phyloP scores from a whole-genome alignment of 2,329 filamentous ascomycete genomes.

The Acrodontium crateriforme region DNA sequence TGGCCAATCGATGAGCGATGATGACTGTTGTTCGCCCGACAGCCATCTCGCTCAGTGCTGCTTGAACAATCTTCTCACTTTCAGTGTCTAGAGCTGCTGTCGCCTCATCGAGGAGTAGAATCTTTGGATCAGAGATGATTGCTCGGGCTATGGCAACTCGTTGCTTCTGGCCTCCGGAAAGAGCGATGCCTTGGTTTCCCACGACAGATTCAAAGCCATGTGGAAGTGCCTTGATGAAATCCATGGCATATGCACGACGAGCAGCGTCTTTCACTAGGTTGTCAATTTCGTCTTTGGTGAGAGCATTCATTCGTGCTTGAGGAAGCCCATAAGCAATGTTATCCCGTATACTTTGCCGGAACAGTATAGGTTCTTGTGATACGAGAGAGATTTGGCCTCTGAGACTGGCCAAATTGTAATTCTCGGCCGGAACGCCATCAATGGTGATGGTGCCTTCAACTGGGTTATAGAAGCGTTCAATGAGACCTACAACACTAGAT shows the following conservation, averaged over 20 bases:
- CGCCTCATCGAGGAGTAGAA: conserved; percentile 20
- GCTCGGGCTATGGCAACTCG: conserved; percentile 18
- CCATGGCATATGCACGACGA: conserved; percentile 15
- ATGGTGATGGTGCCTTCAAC: conserved; percentile 9
- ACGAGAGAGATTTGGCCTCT: conserved; percentile 13
- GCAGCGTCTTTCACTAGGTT: conserved; percentile 17
- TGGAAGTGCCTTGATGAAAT: conserved; percentile 12
- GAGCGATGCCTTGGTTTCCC: conserved; percentile 12
- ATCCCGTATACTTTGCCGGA: conserved; percentile 15
- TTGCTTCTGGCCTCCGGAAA: conserved; percentile 18
- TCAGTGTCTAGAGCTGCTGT: conserved; percentile 17
- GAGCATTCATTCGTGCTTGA: conserved; percentile 7
- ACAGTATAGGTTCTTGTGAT: conserved; percentile 19
- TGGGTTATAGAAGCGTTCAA: conserved; percentile 14
- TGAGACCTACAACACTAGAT: conserved; percentile 16
- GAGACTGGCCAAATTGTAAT: conserved; percentile 12
- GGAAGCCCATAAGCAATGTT: conserved; percentile 18
- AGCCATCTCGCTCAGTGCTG: conserved; percentile 13
- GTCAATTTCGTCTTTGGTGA: conserved; percentile 8
- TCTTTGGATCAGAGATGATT: conserved; percentile 15
- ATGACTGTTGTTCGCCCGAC: conserved; percentile 14
- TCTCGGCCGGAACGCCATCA: conserved; percentile 10
- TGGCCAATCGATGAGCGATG: conserved; percentile 29
- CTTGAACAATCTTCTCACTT: conserved; percentile 15
- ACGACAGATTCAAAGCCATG: conserved; percentile 16